Evolutionary conservation across 768 basidiomycete genomes (phyloP).

Genomic region (Xerocomus potaroensis): DNA sequence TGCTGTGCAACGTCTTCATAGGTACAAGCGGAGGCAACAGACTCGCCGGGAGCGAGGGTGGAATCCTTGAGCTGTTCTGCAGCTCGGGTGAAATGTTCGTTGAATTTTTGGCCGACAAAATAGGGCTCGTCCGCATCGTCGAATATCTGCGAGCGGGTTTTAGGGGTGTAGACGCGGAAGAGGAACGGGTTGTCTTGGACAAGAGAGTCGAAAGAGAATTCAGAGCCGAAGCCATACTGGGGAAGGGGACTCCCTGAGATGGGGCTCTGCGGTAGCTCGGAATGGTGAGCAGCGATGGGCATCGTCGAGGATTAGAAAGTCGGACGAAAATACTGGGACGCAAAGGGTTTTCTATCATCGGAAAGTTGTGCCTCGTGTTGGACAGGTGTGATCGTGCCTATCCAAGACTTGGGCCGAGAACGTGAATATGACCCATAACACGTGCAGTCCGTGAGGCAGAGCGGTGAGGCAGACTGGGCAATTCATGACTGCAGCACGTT

Average conservation of each 20-base stretch:
- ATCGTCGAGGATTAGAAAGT: conserved; percentile 20
- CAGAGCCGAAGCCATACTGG: conserved; percentile 68
- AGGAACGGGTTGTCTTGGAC: conserved; percentile 66
- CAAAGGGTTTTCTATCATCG: conserved; percentile 27
- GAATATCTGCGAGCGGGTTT: conserved; percentile 48
- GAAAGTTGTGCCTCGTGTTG: conserved; percentile 25
- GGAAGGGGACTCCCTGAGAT: conserved; percentile 40
- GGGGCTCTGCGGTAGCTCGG: conserved; percentile 19
- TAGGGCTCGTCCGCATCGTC: conserved; percentile 52
- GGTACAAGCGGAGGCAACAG: conserved; percentile 30
- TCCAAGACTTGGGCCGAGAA: conserved; percentile 13
- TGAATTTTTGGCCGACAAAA: conserved; percentile 66
- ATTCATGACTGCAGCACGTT: background rate
- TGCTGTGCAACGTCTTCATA: conserved; percentile 65
- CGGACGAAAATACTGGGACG: conserved; percentile 3
- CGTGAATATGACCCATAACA: conserved; percentile 19
- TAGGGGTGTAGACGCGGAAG: conserved; percentile 78
- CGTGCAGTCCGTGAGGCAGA: conserved; percentile 20
- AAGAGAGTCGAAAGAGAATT: conserved; percentile 58
- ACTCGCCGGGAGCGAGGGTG: conserved; percentile 31
- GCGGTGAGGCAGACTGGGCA: background rate
- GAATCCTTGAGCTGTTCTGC: conserved; percentile 36
- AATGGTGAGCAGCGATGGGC: conserved; percentile 17
- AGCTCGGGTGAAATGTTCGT: conserved; percentile 36
- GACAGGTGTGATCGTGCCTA: conserved; percentile 31